Evolutionary conservation across 2,329 filamentous ascomycete genomes (phyloP), one percentile per base, ranked within the genome.

Genomic region (Botryotinia narcissicola): DNA sequence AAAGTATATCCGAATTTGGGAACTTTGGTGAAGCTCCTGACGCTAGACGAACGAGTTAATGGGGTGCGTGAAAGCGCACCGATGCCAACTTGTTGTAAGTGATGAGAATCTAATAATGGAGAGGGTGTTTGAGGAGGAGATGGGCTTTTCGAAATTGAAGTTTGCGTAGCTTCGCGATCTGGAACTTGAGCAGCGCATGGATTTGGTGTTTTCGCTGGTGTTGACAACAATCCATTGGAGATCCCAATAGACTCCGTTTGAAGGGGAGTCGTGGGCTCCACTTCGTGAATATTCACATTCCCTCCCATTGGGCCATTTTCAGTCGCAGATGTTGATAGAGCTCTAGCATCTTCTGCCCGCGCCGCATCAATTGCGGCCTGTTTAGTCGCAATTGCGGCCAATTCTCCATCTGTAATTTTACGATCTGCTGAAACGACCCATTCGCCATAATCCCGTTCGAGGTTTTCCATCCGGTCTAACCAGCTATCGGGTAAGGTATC

Each of bases 401-500:
- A 87, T 77, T 95, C 89, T 35, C 89, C 87, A 77, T 93, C 89
- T 68, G 91, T 85, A n/a, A 95, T 87, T 78, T 88, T 91, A 74
- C 87, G 87, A 79, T 97, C 93, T 46, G 93, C 94, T 66, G 91
- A 87, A 66, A 92, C 90, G 61, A 91, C 89, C 96, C 96, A 99
- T 37, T 90, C 87, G 12, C 90, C 89, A 82, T 95, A 97, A 44
- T 91, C 88, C 18, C 87, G 85, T 81, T 99, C 96, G 7, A 97
- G 85, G 0, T 84, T 83, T 81, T 98, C 96, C 83, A 98, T 91
- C 7, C 91, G 88, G 78, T 97, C 93, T 73, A 98, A 89, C 96
- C 95, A 99, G 42, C 85, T 81, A 59, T 97, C 92, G 0, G 96
- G 96, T 16, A 99, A 84, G 0, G 92, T 93, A 79, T 99, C 96